Evolutionary conservation across 768 basidiomycete species (phyloP).

Genomic region (Lentinula sp.): DNA sequence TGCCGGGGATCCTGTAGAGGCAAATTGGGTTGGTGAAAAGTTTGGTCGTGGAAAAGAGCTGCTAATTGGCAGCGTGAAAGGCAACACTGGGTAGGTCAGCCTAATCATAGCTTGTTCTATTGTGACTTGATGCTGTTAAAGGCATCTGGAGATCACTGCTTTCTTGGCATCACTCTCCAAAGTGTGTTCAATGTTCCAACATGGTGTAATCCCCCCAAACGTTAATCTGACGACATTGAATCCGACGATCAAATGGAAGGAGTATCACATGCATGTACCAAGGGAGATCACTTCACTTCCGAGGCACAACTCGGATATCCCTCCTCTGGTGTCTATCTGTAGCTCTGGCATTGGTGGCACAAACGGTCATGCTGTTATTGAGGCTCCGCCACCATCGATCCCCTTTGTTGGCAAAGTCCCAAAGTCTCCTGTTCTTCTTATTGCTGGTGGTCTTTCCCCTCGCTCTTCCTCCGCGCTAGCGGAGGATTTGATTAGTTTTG

Average conservation of each 20-base stretch:
- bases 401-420: not conserved
- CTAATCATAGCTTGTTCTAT: not conserved
- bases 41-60: constrained; percentile 13
- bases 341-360: constrained; percentile 40
- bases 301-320: constrained; percentile 11
- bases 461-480: constrained; percentile 15
- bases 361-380: constrained; percentile 34
- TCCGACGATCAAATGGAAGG: constrained; percentile 31
- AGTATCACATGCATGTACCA: constrained; percentile 29
- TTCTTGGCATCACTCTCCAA: constrained; percentile 41
- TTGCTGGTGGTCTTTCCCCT: constrained; percentile 31
- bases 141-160: constrained; percentile 34
- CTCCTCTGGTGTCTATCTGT: constrained; percentile 30
- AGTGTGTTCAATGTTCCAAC: constrained; percentile 31
- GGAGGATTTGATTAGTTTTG: not conserved
- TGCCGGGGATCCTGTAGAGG: constrained; percentile 44
- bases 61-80: constrained; percentile 37
- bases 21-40: constrained; percentile 33
- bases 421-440: constrained; percentile 19
- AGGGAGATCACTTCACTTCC: constrained; percentile 19
- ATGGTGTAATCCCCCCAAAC: constrained; percentile 30
- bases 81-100: constrained; percentile 35
- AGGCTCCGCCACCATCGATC: constrained; percentile 20
- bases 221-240: constrained; percentile 29
- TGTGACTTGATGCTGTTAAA: constrained; percentile 8